These are phyloP conservation scores for Pulveroboletus ravenelii DNA, from an alignment of 768 basidiomycete species.

Conservation along the genomic window DNA sequence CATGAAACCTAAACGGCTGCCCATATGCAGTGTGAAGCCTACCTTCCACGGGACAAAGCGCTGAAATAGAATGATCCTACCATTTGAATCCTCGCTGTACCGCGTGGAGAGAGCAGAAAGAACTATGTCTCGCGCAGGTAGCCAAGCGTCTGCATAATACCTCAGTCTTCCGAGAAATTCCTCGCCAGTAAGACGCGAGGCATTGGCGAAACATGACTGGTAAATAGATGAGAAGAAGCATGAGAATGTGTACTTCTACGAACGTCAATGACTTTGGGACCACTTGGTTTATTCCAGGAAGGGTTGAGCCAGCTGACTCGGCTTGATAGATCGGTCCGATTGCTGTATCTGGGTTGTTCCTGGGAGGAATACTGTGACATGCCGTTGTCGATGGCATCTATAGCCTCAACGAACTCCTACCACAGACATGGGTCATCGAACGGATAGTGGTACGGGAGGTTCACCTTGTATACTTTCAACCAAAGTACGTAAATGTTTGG, in stretches of 20 bases:
- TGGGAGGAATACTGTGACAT: constrained; percentile 73
- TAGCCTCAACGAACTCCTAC: constrained; percentile 89
- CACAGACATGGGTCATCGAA: constrained; percentile 3
- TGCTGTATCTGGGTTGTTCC: constrained; percentile 65
- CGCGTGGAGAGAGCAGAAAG: constrained; percentile 54
- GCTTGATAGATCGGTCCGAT: constrained; percentile 76
- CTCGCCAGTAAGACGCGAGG: constrained; percentile 75
- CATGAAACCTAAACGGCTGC: constrained; percentile 10
- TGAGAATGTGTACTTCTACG: constrained; percentile 23
- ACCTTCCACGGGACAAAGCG: constrained; percentile 89
- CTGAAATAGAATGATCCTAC: constrained; percentile 76
- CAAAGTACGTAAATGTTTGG: constrained; percentile 69
- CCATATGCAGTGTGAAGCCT: constrained; percentile 6
- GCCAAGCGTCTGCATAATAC: constrained; percentile 86
- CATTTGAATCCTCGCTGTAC: constrained; percentile 56
- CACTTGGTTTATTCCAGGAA: constrained; percentile 81
- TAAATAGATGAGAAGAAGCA: constrained; percentile 7
- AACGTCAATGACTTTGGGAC: constrained; percentile 69
- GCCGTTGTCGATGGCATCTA: constrained; percentile 95
- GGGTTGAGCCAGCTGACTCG: constrained; percentile 86
- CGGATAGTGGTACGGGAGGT: constrained; percentile 1
- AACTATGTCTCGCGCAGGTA: constrained; percentile 85
- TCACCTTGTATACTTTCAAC: constrained; percentile 84
- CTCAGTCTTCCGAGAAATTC: constrained; percentile 79
- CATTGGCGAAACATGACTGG: constrained; percentile 70